A percentile compares a stretch with the other conserved stretches of the same genome.
phyloP scores from a whole-genome alignment of 768 basidiomycete species.

The Chalciporus chontae region DNA sequence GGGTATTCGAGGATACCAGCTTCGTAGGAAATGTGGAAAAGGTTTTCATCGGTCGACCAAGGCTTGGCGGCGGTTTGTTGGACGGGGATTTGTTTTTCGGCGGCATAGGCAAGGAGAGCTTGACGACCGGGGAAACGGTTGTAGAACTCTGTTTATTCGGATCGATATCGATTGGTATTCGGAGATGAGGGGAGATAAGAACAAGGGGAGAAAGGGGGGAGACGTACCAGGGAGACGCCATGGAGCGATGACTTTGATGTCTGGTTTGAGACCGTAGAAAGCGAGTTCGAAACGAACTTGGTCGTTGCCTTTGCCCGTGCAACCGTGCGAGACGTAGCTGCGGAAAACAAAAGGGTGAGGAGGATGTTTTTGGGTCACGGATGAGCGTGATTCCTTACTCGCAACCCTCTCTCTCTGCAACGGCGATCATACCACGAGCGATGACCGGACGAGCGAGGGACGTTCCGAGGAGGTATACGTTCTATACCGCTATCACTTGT shows the following conservation, averaged over 20 bases:
- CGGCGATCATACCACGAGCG: constrained; percentile 96
- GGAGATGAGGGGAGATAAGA: background rate
- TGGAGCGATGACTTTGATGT: constrained; percentile 98
- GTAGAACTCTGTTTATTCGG: constrained; percentile 74
- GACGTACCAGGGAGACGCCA: constrained; percentile 88
- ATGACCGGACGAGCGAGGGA: constrained; percentile 98
- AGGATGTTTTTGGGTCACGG: background rate
- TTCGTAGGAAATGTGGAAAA: constrained; percentile 99
- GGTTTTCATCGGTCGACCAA: constrained; percentile 99
- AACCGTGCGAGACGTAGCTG: constrained; percentile 95
- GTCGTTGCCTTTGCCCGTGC: constrained; percentile 99
- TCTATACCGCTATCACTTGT: constrained; percentile 39
- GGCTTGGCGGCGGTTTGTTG: constrained; percentile 94
- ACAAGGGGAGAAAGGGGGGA: background rate
- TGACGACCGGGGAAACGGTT: constrained; percentile 95
- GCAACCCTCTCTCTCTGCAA: constrained; percentile 90
- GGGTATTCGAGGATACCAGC: constrained; percentile 99
- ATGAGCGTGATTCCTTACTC: constrained; percentile 56
- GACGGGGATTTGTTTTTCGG: constrained; percentile 86
- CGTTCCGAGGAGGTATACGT: constrained; percentile 95
- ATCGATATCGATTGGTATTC: background rate
- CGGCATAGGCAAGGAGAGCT: constrained; percentile 88
- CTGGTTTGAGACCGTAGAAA: constrained; percentile 97
- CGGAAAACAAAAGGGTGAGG: background rate
- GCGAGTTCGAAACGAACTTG: constrained; percentile 99